Percentiles rank a stretch among this genome's conserved stretches.
Conservation (phyloP, 2,329 filamentous ascomycete species). For the Stagonosporopsis rhizophila region DNA sequence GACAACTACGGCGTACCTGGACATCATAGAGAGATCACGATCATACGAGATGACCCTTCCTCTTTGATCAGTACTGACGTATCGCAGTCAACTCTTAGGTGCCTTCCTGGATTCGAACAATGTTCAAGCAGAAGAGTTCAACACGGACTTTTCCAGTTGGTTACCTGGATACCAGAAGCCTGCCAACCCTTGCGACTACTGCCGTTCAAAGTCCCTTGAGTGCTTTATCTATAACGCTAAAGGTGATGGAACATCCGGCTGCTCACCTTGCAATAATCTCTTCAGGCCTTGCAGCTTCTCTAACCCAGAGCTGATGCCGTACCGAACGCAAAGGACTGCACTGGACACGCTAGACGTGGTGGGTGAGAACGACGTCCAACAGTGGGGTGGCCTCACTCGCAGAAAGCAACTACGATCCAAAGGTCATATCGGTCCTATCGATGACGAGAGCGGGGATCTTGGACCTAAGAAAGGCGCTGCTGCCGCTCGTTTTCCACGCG, state of each 20-base stretch:
- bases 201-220: slow-evolving; percentile 54
- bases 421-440: slow-evolving; percentile 47
- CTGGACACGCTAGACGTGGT: slow-evolving; percentile 58
- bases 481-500: slow-evolving; percentile 70
- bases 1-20: background rate
- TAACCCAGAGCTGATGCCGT: slow-evolving; percentile 42
- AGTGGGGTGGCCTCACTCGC: slow-evolving; percentile 46
- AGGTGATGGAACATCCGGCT: slow-evolving; percentile 49
- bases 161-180: slow-evolving; percentile 57
- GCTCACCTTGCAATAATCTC: slow-evolving; percentile 56
- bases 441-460: slow-evolving; percentile 39
- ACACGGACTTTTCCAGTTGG: slow-evolving; percentile 55
- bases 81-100: slow-evolving; percentile 2
- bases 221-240: slow-evolving; percentile 55
- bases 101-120: slow-evolving; percentile 10
- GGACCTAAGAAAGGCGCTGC: slow-evolving; percentile 44
- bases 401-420: slow-evolving; percentile 48
- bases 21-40: background rate
- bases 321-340: slow-evolving; percentile 44
- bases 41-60: background rate
- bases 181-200: slow-evolving; percentile 57
- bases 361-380: slow-evolving; percentile 49
- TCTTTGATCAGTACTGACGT: background rate
- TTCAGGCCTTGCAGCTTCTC: slow-evolving; percentile 59
- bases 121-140: slow-evolving; percentile 31